Evolutionary conservation across 163 green algal species (phyloP).

Genomic region (Volvox carteri): DNA sequence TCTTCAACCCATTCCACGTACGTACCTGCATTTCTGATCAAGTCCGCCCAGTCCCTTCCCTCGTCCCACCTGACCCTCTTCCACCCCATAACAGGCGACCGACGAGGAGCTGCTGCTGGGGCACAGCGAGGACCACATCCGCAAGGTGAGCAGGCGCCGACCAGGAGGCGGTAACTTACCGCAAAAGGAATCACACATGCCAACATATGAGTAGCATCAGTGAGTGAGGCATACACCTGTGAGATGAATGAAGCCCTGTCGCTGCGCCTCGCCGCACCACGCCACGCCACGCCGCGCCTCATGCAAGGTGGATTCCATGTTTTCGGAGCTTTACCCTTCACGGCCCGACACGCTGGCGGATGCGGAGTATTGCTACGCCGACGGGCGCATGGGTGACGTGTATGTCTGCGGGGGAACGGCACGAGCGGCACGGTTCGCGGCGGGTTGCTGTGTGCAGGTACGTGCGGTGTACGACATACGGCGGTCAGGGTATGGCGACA

Average conservation of each 20-base stretch:
- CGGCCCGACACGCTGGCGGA: background rate
- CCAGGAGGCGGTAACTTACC: no score
- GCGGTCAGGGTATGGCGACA: no score
- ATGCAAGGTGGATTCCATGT: constrained; percentile 31
- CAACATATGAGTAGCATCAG: background rate
- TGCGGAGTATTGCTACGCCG: constrained; percentile 29
- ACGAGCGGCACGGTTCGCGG: constrained; percentile 35
- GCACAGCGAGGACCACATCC: constrained; percentile 56
- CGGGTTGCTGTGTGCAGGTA: constrained; percentile 55
- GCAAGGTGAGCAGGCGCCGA: constrained; percentile 47
- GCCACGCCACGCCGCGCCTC: background rate
- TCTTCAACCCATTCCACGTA: no score
- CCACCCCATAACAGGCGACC: no score
- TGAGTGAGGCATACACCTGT: background rate
- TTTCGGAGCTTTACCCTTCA: constrained; percentile 4
- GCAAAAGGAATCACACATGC: no score
- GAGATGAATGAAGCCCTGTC: background rate
- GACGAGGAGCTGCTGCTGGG: constrained; percentile 53
- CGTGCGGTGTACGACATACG: background rate
- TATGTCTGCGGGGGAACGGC: constrained; percentile 45
- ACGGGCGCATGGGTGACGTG: constrained; percentile 26
- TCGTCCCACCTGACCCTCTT: no score
- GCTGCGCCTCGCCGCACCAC: background rate
- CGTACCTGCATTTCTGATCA: no score
- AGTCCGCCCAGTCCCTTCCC: no score